These are phyloP conservation scores for Nannochloropsis oceanica DNA, from an alignment of 108 stramenopile species.

Conservation along the genomic window DNA sequence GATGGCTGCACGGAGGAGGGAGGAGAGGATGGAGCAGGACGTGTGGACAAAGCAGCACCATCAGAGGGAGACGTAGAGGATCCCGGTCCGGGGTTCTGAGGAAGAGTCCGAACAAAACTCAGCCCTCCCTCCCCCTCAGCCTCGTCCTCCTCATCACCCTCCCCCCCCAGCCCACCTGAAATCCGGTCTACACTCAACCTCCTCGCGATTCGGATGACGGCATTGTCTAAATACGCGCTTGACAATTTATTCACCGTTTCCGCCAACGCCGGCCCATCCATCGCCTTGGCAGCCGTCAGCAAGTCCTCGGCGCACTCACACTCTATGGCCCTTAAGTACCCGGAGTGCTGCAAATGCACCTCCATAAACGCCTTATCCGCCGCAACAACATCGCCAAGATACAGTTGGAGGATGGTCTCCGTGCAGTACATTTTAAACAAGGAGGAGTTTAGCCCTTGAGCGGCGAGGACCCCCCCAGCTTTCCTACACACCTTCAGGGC, in stretches of 20 bases:
- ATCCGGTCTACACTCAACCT: neutral
- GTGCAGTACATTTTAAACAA: constrained; percentile 49
- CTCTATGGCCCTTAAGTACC: constrained; percentile 56
- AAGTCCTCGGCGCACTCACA: constrained; percentile 75
- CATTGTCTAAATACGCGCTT: neutral
- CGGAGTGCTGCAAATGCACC: constrained; percentile 59
- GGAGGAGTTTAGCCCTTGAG: constrained; percentile 3
- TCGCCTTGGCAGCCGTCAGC: constrained; percentile 51
- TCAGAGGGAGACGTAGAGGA: too few relatives aligned
- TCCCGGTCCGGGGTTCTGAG: too few relatives aligned
- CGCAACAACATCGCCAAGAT: constrained; percentile 62
- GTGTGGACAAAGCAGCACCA: too few relatives aligned
- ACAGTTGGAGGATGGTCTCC: constrained; percentile 52
- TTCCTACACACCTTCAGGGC: neutral
- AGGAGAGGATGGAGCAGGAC: too few relatives aligned
- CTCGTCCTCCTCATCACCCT: neutral
- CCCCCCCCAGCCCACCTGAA: neutral
- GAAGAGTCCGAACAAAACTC: too few relatives aligned
- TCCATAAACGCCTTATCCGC: constrained; percentile 56
- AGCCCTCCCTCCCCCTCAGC: neutral
- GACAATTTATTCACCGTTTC: constrained; percentile 26
- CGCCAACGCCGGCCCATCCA: constrained; percentile 56
- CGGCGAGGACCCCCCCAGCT: neutral
- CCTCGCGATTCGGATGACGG: neutral
- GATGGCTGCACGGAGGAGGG: too few relatives aligned